Evolutionary conservation across 305 asterid genomes (phyloP).

Genomic region (Plantago lanceolata): DNA sequence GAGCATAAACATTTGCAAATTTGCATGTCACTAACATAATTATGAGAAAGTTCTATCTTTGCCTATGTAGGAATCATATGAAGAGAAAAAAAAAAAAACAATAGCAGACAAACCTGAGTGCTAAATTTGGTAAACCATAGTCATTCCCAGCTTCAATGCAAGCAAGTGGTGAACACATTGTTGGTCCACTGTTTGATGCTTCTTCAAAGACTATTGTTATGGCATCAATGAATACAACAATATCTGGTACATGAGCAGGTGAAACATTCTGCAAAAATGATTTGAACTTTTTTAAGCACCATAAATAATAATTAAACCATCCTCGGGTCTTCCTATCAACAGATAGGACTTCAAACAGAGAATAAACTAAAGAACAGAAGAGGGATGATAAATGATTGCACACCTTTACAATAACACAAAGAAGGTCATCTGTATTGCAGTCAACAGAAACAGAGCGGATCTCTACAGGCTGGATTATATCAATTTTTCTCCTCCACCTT

Average conservation of each 20-base stretch:
- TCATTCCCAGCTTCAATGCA: conserved; percentile 87
- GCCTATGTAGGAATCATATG: neutral
- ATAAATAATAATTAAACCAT: conserved; percentile 14
- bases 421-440: conserved; percentile 92
- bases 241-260: conserved; percentile 67
- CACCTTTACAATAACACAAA: conserved; percentile 89
- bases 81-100: conserved; percentile 11
- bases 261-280: conserved; percentile 73
- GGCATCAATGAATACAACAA: conserved; percentile 78
- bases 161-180: conserved; percentile 66
- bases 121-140: conserved; percentile 75
- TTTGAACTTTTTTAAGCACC: conserved; percentile 21
- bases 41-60: too few relatives aligned
- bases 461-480: conserved; percentile 88
- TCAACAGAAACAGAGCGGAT: conserved; percentile 69
- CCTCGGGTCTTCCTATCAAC: neutral
- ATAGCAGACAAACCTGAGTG: conserved; percentile 63
- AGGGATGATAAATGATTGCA: conserved; percentile 14
- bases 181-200: conserved; percentile 80
- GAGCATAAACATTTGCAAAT: conserved; percentile 12
- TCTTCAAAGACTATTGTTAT: conserved; percentile 82
- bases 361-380: neutral
- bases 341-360: too few relatives aligned
- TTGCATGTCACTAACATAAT: conserved; percentile 18
- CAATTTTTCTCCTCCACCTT: conserved; percentile 92